A percentile compares a stretch with the other conserved stretches of the same genome.
phyloP scores from a whole-genome alignment of 352 stramenopile genomes.

The Phytophthora chlamydospora region DNA sequence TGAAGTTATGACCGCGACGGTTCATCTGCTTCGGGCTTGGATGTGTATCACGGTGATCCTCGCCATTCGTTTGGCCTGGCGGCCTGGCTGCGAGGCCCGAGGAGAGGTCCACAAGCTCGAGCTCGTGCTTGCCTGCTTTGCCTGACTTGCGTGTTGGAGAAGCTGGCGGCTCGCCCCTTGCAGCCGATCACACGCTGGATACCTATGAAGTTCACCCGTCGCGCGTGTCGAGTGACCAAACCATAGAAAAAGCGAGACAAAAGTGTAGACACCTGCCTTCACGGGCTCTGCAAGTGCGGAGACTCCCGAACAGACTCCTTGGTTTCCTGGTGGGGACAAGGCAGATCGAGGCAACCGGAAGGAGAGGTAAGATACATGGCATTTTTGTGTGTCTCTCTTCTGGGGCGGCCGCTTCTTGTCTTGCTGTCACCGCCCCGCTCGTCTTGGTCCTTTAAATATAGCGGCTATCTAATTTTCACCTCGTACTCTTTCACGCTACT shows the following conservation, averaged over 20 bases:
- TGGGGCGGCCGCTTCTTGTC: conserved; percentile 7
- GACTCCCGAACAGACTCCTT: not conserved
- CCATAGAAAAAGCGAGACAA: conserved; percentile 15
- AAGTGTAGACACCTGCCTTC: conserved; percentile 15
- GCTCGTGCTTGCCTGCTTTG: too few relatives aligned
- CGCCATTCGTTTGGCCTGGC: not conserved
- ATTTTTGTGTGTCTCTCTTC: conserved; percentile 34
- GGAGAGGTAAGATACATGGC: conserved; percentile 36
- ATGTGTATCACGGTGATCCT: not conserved
- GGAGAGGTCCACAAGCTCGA: too few relatives aligned
- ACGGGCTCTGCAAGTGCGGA: not conserved
- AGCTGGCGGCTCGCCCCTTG: too few relatives aligned
- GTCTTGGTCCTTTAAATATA: conserved; percentile 44
- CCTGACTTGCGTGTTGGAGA: too few relatives aligned
- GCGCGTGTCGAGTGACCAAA: conserved; percentile 15
- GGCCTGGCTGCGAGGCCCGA: too few relatives aligned
- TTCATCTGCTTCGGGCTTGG: not conserved
- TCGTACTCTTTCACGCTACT: conserved; percentile 44
- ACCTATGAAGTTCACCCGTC: not conserved
- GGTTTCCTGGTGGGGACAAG: too few relatives aligned
- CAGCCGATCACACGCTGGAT: too few relatives aligned
- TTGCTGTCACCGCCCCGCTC: conserved; percentile 17
- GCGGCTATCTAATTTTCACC: conserved; percentile 47
- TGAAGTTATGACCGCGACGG: conserved; percentile 14
- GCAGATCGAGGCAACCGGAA: too few relatives aligned